Conservation (phyloP, 1,284 basidiomycete genomes). For the Marasmius fiardii region DNA sequence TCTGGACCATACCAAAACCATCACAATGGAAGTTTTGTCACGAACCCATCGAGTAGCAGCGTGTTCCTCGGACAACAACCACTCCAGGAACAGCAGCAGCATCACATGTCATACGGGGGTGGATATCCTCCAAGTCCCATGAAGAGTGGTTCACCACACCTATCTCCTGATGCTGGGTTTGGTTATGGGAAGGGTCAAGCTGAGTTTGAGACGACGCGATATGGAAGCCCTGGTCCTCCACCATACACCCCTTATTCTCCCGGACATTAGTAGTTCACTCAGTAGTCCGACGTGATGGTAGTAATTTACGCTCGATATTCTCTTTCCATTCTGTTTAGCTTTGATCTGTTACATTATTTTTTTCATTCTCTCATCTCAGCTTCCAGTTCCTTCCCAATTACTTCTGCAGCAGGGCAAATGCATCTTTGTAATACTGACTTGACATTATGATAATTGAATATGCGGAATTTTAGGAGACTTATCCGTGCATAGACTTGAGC, state of each 20-base stretch:
- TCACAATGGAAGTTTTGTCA: not conserved
- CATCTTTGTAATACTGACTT: no score
- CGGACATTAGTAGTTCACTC: no score
- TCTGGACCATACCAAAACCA: not conserved
- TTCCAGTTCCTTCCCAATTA: no score
- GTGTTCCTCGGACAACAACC: not conserved
- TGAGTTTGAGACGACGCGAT: not conserved
- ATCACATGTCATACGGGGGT: slow-evolving; percentile 33
- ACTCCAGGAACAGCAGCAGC: slow-evolving; percentile 41
- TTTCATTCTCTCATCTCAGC: no score
- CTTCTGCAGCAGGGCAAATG: no score
- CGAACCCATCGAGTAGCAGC: not conserved
- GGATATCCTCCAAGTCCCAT: not conserved
- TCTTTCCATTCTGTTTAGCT: no score
- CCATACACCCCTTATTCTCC: not conserved
- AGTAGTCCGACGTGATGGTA: no score
- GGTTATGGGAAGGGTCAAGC: not conserved
- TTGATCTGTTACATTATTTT: no score
- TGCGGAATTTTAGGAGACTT: no score
- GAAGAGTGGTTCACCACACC: not conserved
- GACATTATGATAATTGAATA: no score
- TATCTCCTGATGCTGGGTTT: not conserved
- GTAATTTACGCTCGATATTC: no score
- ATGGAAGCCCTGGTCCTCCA: not conserved
- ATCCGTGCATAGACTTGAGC: no score